Conservation (phyloP, 495 filamentous ascomycete genomes). For the Aspergillus haitiensis region DNA sequence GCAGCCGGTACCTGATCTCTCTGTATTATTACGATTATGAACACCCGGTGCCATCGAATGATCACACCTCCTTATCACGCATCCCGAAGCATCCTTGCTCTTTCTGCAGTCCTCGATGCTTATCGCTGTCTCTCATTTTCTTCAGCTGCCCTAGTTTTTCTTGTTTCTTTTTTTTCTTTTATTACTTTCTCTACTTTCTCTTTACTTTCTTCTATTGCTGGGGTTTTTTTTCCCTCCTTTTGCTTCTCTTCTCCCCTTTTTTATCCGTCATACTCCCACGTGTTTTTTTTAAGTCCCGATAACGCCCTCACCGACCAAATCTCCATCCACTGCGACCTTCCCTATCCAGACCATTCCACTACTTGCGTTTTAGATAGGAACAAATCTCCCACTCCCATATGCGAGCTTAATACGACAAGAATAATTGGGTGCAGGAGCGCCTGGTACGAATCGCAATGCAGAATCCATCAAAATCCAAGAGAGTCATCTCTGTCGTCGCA, state of each 20-base stretch:
- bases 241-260: conserved; percentile 1
- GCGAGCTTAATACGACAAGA: conserved; percentile 6
- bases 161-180: not conserved
- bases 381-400: conserved; percentile 4
- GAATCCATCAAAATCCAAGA: conserved; percentile 35
- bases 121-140: not conserved
- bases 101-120: conserved; percentile 7
- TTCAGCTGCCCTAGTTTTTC: not conserved
- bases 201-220: too few species aligned
- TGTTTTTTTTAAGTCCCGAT: conserved; percentile 1
- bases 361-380: not conserved
- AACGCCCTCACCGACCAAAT: conserved; percentile 2
- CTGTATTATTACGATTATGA: too few species aligned
- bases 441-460: conserved; percentile 27
- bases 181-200: too few species aligned
- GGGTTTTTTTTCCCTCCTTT: conserved; percentile 5
- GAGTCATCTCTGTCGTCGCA: conserved; percentile 78
- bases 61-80: conserved; percentile 11
- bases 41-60: too few species aligned
- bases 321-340: conserved; percentile 7
- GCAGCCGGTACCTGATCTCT: too few species aligned
- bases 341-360: not conserved
- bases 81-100: not conserved
- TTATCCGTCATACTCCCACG: not conserved
- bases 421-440: conserved; percentile 7